Evolutionary conservation across 768 basidiomycete genomes (phyloP), one percentile per base, ranked within the genome.

Genomic region (Suillus bovinus): DNA sequence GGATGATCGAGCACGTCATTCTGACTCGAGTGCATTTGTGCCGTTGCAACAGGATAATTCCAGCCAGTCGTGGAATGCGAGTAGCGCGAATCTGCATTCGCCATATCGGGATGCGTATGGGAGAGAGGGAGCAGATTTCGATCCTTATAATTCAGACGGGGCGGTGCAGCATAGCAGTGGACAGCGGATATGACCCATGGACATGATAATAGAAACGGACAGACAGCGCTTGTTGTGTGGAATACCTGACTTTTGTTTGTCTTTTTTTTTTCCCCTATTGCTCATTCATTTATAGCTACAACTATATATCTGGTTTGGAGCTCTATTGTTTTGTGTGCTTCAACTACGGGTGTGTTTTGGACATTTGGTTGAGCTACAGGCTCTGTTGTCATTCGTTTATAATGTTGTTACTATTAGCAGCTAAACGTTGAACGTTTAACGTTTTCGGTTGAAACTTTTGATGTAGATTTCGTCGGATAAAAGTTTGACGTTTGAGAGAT

Each of bases 1-100:
- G 71, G 60, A 36, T 5, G 66, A 67, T 27, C 68, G 58, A 11
- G 49, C 42, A 47, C 76, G 86, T 44, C 74, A 74, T 75, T 86
- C 87, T 64, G 84, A 88, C 76, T 85, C 87, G 68, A 87, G 86
- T 64, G 83, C 88, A 39, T 90, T 91, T 69, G 78, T 88, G 58
- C 89, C 90, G n/a, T 72, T 91, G 68, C 83, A 84, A 66, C 87
- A 87, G 70, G 83, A 82, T 60, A 86, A 84, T 68, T 67, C 77
- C 60, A 85, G 82, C 67, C 80, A 78, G 66, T 79, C 81, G 54
- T 88, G 86, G 86, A 84, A 85, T 66, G 78, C 79, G 53, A 89
- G 86, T 70, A 79, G 72, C 22, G 71, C 72, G 39, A 82, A 79
- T 68, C 70, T 88, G 66, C 72, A 76, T 41, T 68, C 76, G 63